Evolutionary conservation across 2,329 filamentous ascomycete species (phyloP), one percentile per base, ranked within the genome.

Genomic region (Aspergillus calidoustus): DNA sequence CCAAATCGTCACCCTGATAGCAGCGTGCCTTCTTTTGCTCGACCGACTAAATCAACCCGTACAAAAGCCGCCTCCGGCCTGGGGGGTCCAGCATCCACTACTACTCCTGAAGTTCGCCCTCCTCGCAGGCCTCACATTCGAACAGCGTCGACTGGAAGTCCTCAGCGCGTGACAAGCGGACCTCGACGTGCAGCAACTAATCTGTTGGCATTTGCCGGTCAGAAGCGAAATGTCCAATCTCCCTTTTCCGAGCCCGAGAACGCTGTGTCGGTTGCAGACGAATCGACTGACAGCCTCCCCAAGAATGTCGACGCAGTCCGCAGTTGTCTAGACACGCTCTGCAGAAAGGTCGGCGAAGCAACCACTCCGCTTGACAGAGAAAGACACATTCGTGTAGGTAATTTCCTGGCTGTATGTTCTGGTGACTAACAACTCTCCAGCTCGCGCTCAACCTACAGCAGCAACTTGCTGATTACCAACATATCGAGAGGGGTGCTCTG

Each of bases 101-200:
- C 43, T 7, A 31, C 43, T 7, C 54, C 53, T 9, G 61, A 66
- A 4, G 11, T 31, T 13, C 66, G 54, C 4, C 13, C 38, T 15
- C 13, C 38, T 15, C 66, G 61, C 30, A 60, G 62, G 25, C 44
- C 46, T n/a, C 59, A 62, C 41, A 43, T 60, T 7, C 48, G 54
- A 41, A 54, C 63, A n/a, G 54, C 60, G n/a, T 66, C 68, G 5
- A 67, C 62, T 31, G 67, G 65, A 4, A 68, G 65, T 41, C 66
- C 65, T 9, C 64, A 63, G 22, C 60, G 59, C 25, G n/a, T 59
- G 22, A 28, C 28, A 38, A 59, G 51, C 17, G 38, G 44, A 9
- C 30, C 56, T 25, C 51, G 46, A 34, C 34, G 50, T 30, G 22
- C 57, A 11, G 41, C 51, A 4, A 3, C 28, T 17, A 44, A 62